Evolutionary conservation across 2,329 filamentous ascomycete species (phyloP).

Genomic region (Orbilia blumenaviensis): DNA sequence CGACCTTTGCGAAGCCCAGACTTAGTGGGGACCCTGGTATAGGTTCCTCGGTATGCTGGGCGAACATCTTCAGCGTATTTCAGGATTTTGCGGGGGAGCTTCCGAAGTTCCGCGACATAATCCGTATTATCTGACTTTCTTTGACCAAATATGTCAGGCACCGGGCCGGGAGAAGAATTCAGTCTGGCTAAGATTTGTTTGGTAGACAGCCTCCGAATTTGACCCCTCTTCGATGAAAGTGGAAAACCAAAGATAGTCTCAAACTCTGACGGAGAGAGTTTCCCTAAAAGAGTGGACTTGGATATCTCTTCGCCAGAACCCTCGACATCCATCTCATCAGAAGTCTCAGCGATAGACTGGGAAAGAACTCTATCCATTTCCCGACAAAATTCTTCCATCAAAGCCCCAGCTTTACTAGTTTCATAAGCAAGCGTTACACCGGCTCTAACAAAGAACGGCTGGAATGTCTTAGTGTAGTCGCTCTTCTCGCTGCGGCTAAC

Average conservation of each 20-base stretch:
- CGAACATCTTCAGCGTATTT: conserved; percentile 73
- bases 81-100: conserved; percentile 71
- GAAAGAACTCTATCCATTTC: conserved; percentile 18
- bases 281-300: background rate
- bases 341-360: background rate
- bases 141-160: conserved; percentile 37
- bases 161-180: conserved; percentile 54
- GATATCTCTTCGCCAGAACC: background rate
- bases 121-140: conserved; percentile 54
- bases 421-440: conserved; percentile 74
- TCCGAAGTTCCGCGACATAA: conserved; percentile 63
- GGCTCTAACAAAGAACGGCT: conserved; percentile 80
- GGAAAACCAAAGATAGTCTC: conserved; percentile 60
- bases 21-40: conserved; percentile 68
- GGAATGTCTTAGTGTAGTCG: conserved; percentile 77
- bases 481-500: conserved; percentile 17
- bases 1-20: conserved; percentile 64
- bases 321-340: conserved; percentile 46
- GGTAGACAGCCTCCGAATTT: conserved; percentile 62
- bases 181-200: conserved; percentile 70
- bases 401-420: conserved; percentile 68
- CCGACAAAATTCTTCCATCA: conserved; percentile 58
- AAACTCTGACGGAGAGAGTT: conserved; percentile 59
- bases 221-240: conserved; percentile 45
- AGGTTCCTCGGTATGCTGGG: conserved; percentile 76